Conservation (phyloP, 139 green algal species). For the Tetradesmus lagerheimii region DNA sequence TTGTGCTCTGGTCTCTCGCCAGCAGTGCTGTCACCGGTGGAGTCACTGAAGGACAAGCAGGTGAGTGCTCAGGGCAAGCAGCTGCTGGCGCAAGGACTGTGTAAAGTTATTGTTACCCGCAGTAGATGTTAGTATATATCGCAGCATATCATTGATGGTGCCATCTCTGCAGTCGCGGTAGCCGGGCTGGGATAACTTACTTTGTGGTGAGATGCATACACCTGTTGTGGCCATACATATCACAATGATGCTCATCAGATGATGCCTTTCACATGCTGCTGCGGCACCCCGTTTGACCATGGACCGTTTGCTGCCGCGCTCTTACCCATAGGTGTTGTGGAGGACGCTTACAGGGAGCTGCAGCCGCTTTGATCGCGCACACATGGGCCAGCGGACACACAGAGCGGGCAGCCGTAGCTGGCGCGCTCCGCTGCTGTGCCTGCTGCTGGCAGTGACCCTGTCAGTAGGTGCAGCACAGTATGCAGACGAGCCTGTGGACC, state of each 20-base stretch:
- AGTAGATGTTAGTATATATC: neutral
- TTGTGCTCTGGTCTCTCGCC: neutral
- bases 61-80: neutral
- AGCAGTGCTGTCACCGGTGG: neutral
- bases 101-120: neutral
- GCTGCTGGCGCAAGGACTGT: neutral
- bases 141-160: neutral
- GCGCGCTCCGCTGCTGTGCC: neutral
- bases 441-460: conserved; percentile 12
- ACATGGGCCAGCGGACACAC: neutral
- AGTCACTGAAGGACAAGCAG: neutral
- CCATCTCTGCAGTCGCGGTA: neutral
- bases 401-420: neutral
- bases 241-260: neutral
- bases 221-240: neutral
- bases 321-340: neutral
- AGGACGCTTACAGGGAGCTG: neutral
- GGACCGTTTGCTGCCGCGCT: neutral
- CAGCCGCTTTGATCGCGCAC: neutral
- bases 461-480: conserved; percentile 5
- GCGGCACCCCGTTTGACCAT: neutral
- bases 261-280: neutral
- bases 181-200: neutral
- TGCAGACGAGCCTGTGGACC: neutral
- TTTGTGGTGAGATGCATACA: neutral